phyloP scores from a whole-genome alignment of 176 grass and related monocot genomes.

The Triticum timopheevii region DNA sequence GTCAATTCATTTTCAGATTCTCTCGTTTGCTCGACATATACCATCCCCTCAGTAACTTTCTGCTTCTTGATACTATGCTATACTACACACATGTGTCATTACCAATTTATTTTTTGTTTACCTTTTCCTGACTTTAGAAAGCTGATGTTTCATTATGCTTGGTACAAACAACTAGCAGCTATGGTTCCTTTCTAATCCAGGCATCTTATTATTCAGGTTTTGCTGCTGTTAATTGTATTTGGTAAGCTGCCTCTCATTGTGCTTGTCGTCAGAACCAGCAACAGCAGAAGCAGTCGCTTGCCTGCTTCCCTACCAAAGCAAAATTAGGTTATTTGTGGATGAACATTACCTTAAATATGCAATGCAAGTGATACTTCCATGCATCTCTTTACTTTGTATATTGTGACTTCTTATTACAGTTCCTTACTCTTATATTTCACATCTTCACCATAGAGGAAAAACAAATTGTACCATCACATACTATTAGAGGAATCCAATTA shows the following conservation, averaged over 20 bases:
- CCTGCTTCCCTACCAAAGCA: neutral
- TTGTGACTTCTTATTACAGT: too few species aligned
- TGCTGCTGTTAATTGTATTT: neutral
- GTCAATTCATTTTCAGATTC: too few species aligned
- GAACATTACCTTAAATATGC: too few species aligned
- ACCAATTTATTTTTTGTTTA: neutral
- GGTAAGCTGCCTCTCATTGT: neutral
- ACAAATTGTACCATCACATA: too few species aligned
- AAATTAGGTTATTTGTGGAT: neutral
- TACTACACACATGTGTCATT: neutral
- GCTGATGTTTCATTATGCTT: neutral
- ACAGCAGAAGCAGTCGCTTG: neutral
- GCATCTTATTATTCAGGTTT: constrained; percentile 5
- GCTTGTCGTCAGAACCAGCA: constrained; percentile 2
- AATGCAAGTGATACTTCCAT: too few species aligned
- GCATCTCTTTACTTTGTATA: too few species aligned
- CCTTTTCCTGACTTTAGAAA: neutral
- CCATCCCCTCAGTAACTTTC: too few species aligned
- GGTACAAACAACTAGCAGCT: neutral
- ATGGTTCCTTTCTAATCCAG: neutral
- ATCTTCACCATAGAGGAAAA: too few species aligned
- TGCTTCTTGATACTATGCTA: too few species aligned
- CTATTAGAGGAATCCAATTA: too few species aligned
- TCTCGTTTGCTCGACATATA: too few species aligned
- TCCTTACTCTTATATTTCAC: too few species aligned